Conservation (phyloP, 805 yeast genomes). For the Soucietia sequanensis region DNA sequence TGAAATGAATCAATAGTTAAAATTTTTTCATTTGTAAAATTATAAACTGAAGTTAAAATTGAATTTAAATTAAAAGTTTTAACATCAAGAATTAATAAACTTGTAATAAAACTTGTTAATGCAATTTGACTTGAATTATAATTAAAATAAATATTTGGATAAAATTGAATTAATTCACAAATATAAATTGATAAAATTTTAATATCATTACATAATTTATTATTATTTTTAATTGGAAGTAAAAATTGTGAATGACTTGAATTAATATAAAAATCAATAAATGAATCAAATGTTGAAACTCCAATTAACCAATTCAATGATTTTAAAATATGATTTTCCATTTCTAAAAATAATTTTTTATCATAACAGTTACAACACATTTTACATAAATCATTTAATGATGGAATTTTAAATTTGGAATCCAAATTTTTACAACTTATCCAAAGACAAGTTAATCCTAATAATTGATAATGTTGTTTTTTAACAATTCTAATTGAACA, state of each 20-base stretch:
- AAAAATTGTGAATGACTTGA: slow-evolving; percentile 19
- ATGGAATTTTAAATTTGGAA: slow-evolving; percentile 57
- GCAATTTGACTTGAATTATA: slow-evolving; percentile 55
- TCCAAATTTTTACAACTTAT: slow-evolving; percentile 48
- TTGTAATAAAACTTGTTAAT: slow-evolving; percentile 42
- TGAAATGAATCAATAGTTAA: slow-evolving; percentile 15
- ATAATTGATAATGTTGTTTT: slow-evolving; percentile 44
- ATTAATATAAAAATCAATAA: slow-evolving; percentile 56
- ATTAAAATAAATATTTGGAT: slow-evolving; percentile 54
- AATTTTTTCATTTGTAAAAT: slow-evolving; percentile 15
- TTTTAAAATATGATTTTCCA: slow-evolving; percentile 67
- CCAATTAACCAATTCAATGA: slow-evolving; percentile 64
- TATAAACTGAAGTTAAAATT: slow-evolving; percentile 18
- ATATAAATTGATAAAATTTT: slow-evolving; percentile 58
- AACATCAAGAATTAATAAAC: slow-evolving; percentile 35
- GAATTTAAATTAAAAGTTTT: slow-evolving; percentile 21
- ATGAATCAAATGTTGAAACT: slow-evolving; percentile 61
- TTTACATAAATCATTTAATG: slow-evolving; percentile 49
- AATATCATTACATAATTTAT: slow-evolving; percentile 40
- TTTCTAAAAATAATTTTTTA: slow-evolving; percentile 55
- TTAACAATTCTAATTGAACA: slow-evolving; percentile 45
- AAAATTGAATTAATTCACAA: slow-evolving; percentile 66
- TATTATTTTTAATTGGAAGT: slow-evolving; percentile 28
- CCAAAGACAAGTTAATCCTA: slow-evolving; percentile 45
- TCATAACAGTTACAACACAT: slow-evolving; percentile 60